Percentiles rank a stretch among this genome's conserved stretches.
phyloP scores from a whole-genome alignment of 73 alveolate genomes.

The Blepharisma stoltei region DNA sequence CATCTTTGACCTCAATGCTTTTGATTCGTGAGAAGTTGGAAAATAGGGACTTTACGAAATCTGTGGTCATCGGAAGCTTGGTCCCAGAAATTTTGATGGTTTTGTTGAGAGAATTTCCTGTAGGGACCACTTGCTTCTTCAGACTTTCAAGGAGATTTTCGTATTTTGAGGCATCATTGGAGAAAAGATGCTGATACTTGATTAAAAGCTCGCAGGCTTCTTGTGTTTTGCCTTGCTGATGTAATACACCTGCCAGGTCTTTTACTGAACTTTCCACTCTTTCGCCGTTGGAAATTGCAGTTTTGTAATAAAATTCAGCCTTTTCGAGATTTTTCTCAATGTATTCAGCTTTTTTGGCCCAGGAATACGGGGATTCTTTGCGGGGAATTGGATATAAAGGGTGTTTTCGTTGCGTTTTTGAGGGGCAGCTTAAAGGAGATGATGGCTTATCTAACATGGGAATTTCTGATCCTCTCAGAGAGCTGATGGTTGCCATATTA shows the following conservation, averaged over 20 bases:
- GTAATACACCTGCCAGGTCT: slow-evolving; percentile 16
- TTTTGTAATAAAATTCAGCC: slow-evolving; percentile 3
- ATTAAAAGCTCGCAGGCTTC: neutral
- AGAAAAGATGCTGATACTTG: neutral
- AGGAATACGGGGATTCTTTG: neutral
- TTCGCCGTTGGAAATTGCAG: neutral
- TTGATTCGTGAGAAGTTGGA: neutral
- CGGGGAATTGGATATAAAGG: neutral
- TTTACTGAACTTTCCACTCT: neutral
- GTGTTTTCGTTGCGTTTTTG: too few species aligned
- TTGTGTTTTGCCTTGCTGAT: neutral
- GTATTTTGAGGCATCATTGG: neutral
- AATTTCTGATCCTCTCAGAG: too few species aligned
- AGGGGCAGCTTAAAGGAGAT: too few species aligned
- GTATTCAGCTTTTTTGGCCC: slow-evolving; percentile 2
- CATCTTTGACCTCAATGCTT: neutral
- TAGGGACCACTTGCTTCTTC: neutral
- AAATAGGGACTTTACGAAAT: neutral
- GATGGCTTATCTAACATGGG: too few species aligned
- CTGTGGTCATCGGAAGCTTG: neutral
- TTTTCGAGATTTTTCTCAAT: neutral
- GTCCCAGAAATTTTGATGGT: neutral
- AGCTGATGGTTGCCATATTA: too few species aligned
- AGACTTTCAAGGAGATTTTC: neutral
- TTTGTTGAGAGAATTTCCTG: slow-evolving; percentile 5